phyloP scores from a whole-genome alignment of 23 red algal genomes.

The Gracilaria vermiculophylla region DNA sequence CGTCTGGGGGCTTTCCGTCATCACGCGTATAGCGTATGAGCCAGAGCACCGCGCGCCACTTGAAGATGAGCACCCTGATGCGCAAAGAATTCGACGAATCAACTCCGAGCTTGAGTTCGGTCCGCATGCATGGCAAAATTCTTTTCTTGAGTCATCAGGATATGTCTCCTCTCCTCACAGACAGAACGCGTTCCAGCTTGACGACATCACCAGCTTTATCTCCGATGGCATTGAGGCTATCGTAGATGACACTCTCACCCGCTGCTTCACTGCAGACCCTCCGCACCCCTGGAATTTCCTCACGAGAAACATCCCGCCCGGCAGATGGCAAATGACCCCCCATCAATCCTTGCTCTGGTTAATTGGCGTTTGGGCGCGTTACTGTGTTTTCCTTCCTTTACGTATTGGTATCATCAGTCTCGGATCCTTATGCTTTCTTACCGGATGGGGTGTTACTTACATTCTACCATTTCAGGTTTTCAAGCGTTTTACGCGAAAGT shows the following conservation, averaged over 20 bases:
- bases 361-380: slow-evolving; percentile 83
- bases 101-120: slow-evolving; percentile 94
- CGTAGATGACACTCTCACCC: slow-evolving; percentile 78
- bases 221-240: slow-evolving; percentile 81
- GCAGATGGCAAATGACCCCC: slow-evolving; percentile 52
- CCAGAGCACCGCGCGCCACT: slow-evolving; percentile 42
- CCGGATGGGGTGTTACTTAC: slow-evolving; percentile 52
- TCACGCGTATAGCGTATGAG: slow-evolving; percentile 64
- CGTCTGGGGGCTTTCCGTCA: slow-evolving; percentile 45
- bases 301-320: slow-evolving; percentile 67
- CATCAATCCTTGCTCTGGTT: slow-evolving; percentile 74
- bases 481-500: slow-evolving; percentile 49
- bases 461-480: background rate
- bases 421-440: slow-evolving; percentile 58
- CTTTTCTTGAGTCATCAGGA: slow-evolving; percentile 49
- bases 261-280: slow-evolving; percentile 81
- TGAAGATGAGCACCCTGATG: slow-evolving; percentile 23
- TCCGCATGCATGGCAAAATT: slow-evolving; percentile 81
- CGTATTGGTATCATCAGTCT: slow-evolving; percentile 51
- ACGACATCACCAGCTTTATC: slow-evolving; percentile 53
- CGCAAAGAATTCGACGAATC: slow-evolving; percentile 67
- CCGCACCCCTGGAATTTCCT: slow-evolving; percentile 94
- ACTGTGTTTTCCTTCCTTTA: slow-evolving; percentile 85
- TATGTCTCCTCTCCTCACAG: slow-evolving; percentile 34
- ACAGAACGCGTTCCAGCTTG: slow-evolving; percentile 40